Evolutionary conservation across 2,329 filamentous ascomycete species (phyloP).

Genomic region (Cytospora chrysosperma): DNA sequence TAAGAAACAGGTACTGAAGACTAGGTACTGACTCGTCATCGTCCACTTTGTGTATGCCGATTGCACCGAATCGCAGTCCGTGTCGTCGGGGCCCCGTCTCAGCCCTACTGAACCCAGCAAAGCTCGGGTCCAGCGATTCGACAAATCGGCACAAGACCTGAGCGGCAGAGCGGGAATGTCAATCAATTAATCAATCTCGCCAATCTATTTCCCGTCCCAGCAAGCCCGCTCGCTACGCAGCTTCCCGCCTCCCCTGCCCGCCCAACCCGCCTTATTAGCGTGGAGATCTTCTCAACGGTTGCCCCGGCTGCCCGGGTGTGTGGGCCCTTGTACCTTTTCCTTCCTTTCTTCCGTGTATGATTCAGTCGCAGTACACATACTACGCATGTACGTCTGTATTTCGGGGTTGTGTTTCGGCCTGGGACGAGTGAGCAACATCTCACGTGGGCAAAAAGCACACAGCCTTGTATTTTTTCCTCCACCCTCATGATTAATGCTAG

Average conservation of each 20-base stretch:
- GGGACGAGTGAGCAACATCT: too few relatives aligned
- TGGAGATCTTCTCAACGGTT: neutral
- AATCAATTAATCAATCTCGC: neutral
- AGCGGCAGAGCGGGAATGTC: neutral
- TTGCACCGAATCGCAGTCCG: neutral
- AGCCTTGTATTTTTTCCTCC: too few relatives aligned
- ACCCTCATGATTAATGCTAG: too few relatives aligned
- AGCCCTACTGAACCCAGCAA: neutral
- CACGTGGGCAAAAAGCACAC: too few relatives aligned
- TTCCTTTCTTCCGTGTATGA: neutral
- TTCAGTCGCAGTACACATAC: neutral
- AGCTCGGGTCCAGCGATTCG: neutral
- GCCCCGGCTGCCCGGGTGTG: neutral
- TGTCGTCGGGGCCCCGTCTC: neutral
- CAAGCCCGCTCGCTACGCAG: neutral
- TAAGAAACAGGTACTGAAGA: neutral
- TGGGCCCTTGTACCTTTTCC: constrained; percentile 6
- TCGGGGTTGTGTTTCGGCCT: too few relatives aligned
- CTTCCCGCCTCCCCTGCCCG: neutral
- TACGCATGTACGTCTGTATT: neutral
- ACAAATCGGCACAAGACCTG: neutral
- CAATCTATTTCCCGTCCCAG: neutral
- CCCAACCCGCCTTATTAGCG: neutral
- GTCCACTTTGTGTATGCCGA: neutral
- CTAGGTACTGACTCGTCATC: neutral